These are phyloP conservation scores for Skeletonema grethae DNA, from an alignment of 108 stramenopile species.

Conservation along the genomic window DNA sequence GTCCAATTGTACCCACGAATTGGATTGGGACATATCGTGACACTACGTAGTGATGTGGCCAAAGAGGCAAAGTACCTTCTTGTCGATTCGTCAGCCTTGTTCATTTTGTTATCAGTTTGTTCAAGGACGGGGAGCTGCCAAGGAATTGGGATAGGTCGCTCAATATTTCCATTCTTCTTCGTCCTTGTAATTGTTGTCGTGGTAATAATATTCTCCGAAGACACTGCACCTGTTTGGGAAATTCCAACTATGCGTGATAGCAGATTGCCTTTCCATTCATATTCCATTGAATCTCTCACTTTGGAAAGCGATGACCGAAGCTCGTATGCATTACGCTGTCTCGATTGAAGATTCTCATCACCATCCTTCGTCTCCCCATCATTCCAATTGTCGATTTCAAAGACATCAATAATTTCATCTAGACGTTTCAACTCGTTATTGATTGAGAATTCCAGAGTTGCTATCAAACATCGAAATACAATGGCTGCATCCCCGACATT, in stretches of 20 bases:
- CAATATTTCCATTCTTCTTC: conserved; percentile 42
- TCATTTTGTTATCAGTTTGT: not conserved
- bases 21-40: conserved; percentile 41
- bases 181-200: conserved; percentile 29
- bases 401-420: conserved; percentile 6
- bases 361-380: conserved; percentile 5
- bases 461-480: conserved; percentile 38
- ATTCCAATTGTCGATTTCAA: conserved; percentile 18
- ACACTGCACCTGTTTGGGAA: not conserved
- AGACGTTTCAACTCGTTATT: conserved; percentile 21
- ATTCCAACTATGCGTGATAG: conserved; percentile 36
- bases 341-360: not conserved
- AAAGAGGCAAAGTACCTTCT: conserved; percentile 23
- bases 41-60: conserved; percentile 25
- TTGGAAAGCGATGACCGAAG: not conserved
- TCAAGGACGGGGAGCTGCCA: conserved; percentile 35
- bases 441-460: conserved; percentile 19
- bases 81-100: not conserved
- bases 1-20: conserved; percentile 50
- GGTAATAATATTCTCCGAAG: conserved; percentile 8
- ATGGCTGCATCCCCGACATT: conserved; percentile 37
- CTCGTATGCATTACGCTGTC: not conserved
- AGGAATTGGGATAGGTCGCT: conserved; percentile 40
- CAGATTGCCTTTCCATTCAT: conserved; percentile 32
- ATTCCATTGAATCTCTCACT: conserved; percentile 18